Evolutionary conservation across 176 grass and related monocot genomes (phyloP), one percentile per base, ranked within the genome.

Genomic region (Tillandsia leiboldiana): DNA sequence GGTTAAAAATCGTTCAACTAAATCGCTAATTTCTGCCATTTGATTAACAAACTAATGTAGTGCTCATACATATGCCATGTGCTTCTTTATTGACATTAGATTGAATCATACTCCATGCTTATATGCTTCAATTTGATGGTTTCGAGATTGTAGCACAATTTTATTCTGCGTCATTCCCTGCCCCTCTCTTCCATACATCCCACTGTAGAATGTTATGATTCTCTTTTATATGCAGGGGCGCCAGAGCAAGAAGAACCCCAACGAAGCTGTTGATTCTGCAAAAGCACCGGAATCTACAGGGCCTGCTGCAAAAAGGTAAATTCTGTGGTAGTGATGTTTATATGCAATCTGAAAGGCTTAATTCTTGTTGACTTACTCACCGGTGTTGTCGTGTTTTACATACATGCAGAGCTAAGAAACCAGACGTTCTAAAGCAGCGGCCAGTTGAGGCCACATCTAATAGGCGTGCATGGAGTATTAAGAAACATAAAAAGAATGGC

Each of bases 171-270:
- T 49, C 54, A 62, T 63, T 51, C 27, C 18, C 49, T 15, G 10
- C 51, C 56, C 51, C 11, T 12, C 23, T 58, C 48, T 18, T 13
- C 5, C 10, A 9, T 8, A 12, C 14, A 47, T n/a, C 17, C 8
- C 11, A 12, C 10, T 26, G 15, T 26, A 64, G 51, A n/a, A 18
- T 67, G 7, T 59, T 48, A 71, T 27, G 58, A n/a, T 52, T 64
- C 22, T 71, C 65, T 58, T 53, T 82, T 49, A 70, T 73, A 76
- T 80, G 51, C 84, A 91, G 88, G 78, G 84, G 23, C 88, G 78
- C 26, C 82, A 79, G 48, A 82, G 80, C 17, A 91, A 78, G 51
- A 76, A 75, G 61, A 81, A 70, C 42, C 8, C 49, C 65, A 51
- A 61, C 26, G 63, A 72, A 48, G 51, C 62, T 78, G 48, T 10